Evolutionary conservation across 495 filamentous ascomycete genomes (phyloP), one percentile per base, ranked within the genome.

Genomic region (Emericellopsis terricola): DNA sequence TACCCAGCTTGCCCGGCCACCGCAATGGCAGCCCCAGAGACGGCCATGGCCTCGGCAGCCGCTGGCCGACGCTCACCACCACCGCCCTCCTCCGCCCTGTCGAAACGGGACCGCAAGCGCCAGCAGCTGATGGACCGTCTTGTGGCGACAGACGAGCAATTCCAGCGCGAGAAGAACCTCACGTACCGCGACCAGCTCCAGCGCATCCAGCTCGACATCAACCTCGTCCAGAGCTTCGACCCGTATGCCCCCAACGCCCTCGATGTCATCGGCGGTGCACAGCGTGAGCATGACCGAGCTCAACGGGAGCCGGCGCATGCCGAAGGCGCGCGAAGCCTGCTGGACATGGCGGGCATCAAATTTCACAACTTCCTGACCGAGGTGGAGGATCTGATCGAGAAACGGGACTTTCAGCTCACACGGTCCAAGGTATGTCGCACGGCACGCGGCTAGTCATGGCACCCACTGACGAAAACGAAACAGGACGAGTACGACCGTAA

Each of bases 101-200:
- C 85, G 3, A 97, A 97, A 62, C 71, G 82, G 45, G 86, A 96
- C 60, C 89, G 92, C 50, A 72, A 81, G 39, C 76, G 86, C 35
- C 78, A 77, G 38, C 65, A 70, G 33, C 66, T 96, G 34, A 64
- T 70, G 19, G 86, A 92, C 24, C 74, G 76, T 20, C 67, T 94
- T 16, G 60, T 65, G 14, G 66, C 75, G 29, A 69, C 94, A 42
- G 73, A 74, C 16, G 69, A 69, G 33, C 70, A 73, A 39, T 85
- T 92, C 58, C 66, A 69, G 36, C 73, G 78, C 36, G 81, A 92
- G 48, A 73, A 80, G 33, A 83, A 93, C 47, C 59, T 64, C 29
- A 69, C 85, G 43, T 97, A 91, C 55, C 78, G 84, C 34, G 78
- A 87, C 44, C 83, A 94, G 51, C 66, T 96, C 4, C 74, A 84